Evolutionary conservation across 2,329 filamentous ascomycete genomes (phyloP).

Genomic region (Penicillium thymicola): DNA sequence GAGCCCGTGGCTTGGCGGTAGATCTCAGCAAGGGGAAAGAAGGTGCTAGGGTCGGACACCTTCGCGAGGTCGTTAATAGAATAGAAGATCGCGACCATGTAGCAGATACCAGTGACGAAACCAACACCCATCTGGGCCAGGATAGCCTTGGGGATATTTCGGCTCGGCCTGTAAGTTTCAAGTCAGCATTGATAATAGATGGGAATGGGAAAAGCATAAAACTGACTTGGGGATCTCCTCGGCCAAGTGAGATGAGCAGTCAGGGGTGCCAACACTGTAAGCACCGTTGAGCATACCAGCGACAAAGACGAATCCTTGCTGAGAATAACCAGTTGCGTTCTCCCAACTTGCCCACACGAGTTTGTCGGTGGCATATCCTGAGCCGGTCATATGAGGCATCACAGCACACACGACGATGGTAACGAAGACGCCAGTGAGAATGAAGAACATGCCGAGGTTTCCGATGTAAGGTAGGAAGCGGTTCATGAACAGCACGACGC

Average conservation of each 20-base stretch:
- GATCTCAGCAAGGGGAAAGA: slow-evolving; percentile 49
- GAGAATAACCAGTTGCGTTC: slow-evolving; percentile 44
- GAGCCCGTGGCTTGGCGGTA: slow-evolving; percentile 50
- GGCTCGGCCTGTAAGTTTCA: slow-evolving; percentile 28
- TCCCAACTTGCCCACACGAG: slow-evolving; percentile 58
- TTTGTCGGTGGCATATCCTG: slow-evolving; percentile 46
- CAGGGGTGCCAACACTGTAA: slow-evolving; percentile 64
- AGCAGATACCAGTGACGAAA: slow-evolving; percentile 47
- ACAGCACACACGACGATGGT: slow-evolving; percentile 53
- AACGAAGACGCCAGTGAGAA: slow-evolving; percentile 51
- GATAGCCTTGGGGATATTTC: slow-evolving; percentile 51
- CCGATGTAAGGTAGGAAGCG: slow-evolving; percentile 51
- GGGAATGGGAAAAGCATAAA: background rate
- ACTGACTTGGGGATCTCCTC: slow-evolving; percentile 58
- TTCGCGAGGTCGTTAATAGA: slow-evolving; percentile 42
- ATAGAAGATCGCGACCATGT: slow-evolving; percentile 52
- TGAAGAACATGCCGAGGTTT: slow-evolving; percentile 56
- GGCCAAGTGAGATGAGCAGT: slow-evolving; percentile 62
- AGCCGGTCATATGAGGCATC: slow-evolving; percentile 50
- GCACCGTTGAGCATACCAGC: slow-evolving; percentile 67
- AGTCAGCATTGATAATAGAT: slow-evolving; percentile 9
- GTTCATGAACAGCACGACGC: slow-evolving; percentile 57
- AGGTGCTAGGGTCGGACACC: slow-evolving; percentile 24
- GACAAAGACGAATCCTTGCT: slow-evolving; percentile 62
- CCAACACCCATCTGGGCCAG: slow-evolving; percentile 49